Percentiles rank a stretch among this genome's conserved stretches.
Evolutionary conservation across 805 yeast genomes (phyloP).

Genomic region (Yueomyces sinensis): DNA sequence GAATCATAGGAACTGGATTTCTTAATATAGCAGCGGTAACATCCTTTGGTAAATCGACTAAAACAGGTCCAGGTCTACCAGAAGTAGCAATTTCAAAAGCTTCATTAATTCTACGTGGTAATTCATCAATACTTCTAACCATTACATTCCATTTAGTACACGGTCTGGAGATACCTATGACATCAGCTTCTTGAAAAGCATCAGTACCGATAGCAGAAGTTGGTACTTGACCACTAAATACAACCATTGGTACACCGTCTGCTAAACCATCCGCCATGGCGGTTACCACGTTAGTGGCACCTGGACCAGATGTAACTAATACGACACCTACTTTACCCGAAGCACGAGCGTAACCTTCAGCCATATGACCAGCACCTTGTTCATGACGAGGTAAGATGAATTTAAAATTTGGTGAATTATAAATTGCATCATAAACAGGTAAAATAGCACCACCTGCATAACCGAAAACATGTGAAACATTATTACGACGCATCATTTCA

Average conservation of each 20-base stretch:
- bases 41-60: slow-evolving; percentile 95
- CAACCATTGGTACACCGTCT: slow-evolving; percentile 95
- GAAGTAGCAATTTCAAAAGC: slow-evolving; percentile 93
- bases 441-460: slow-evolving; percentile 98
- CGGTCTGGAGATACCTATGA: slow-evolving; percentile 89
- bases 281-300: slow-evolving; percentile 97
- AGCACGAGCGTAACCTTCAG: slow-evolving; percentile 96
- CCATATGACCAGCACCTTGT: slow-evolving; percentile 99
- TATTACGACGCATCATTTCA: slow-evolving; percentile 95
- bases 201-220: slow-evolving; percentile 95
- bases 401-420: slow-evolving; percentile 76
- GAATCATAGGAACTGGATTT: slow-evolving; percentile 64
- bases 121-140: slow-evolving; percentile 90
- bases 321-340: slow-evolving; percentile 95
- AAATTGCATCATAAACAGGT: slow-evolving; percentile 95
- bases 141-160: slow-evolving; percentile 99
- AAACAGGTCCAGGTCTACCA: slow-evolving; percentile 97
- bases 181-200: slow-evolving; percentile 99
- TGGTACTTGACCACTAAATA: slow-evolving; percentile 94
- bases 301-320: slow-evolving; percentile 97
- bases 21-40: slow-evolving; percentile 87
- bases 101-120: slow-evolving; percentile 92
- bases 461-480: slow-evolving; percentile 92
- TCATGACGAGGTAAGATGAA: slow-evolving; percentile 94
- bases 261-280: slow-evolving; percentile 96